phyloP scores from a whole-genome alignment of 345 rosid species.

The Pugionium dolabratum region DNA sequence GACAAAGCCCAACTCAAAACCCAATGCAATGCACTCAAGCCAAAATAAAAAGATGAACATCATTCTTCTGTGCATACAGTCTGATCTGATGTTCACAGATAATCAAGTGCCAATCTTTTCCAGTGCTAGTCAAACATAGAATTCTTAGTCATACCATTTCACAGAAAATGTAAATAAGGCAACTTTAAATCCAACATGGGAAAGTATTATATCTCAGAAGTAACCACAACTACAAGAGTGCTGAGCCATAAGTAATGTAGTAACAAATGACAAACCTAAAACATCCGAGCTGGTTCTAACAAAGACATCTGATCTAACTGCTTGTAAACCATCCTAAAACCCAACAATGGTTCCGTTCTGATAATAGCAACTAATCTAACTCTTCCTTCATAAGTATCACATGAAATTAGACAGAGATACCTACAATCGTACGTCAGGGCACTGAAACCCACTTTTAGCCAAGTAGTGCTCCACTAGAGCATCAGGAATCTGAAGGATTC shows the following conservation, averaged over 20 bases:
- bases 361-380: background rate
- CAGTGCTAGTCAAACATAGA: background rate
- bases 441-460: constrained; percentile 96
- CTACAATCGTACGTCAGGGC: constrained; percentile 96
- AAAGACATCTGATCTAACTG: background rate
- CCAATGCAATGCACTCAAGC: background rate
- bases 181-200: background rate
- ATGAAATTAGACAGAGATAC: constrained; percentile 42
- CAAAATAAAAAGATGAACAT: constrained; percentile 8
- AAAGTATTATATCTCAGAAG: constrained; percentile 1
- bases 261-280: constrained; percentile 10
- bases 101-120: background rate
- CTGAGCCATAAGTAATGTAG: background rate
- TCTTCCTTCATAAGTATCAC: background rate
- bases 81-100: background rate
- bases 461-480: constrained; percentile 93
- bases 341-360: background rate
- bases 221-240: background rate
- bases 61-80: background rate
- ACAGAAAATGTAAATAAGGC: constrained; percentile 6
- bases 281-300: constrained; percentile 8
- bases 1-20: background rate
- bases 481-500: constrained; percentile 88
- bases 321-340: constrained; percentile 10
- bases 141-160: background rate